These are phyloP conservation scores for Eutypa lata DNA, from an alignment of 2,329 filamentous ascomycete genomes.

Conservation along the genomic window DNA sequence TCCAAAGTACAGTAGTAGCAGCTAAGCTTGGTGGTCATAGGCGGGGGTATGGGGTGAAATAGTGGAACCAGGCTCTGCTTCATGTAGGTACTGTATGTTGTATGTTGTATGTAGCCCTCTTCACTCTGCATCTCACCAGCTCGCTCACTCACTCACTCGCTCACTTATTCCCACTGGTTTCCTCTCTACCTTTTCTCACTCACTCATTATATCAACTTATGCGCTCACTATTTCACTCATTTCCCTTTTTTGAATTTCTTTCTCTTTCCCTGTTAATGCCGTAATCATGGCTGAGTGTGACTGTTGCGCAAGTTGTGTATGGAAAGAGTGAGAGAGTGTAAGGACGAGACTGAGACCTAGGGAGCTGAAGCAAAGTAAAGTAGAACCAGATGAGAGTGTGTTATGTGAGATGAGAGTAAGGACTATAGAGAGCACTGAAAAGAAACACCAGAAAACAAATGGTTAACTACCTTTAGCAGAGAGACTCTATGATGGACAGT, in stretches of 20 bases:
- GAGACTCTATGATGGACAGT: neutral
- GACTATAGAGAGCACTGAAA: neutral
- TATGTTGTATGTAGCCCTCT: neutral
- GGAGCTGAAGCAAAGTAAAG: neutral
- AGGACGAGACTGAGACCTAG: neutral
- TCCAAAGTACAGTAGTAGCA: no score
- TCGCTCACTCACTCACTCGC: neutral
- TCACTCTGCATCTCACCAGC: neutral
- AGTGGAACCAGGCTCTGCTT: neutral
- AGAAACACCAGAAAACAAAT: neutral
- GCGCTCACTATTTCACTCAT: no score
- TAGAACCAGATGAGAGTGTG: neutral
- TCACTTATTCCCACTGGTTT: neutral
- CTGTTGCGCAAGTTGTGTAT: neutral
- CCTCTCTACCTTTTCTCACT: neutral
- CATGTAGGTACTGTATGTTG: neutral
- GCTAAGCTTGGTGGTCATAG: neutral
- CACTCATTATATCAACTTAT: no score
- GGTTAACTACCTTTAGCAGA: neutral
- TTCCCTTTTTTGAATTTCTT: no score
- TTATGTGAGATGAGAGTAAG: neutral
- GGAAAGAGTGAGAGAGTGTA: neutral
- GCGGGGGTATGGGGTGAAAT: neutral
- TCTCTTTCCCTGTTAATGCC: no score
- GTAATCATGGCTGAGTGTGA: no score